Base-by-base conservation (phyloP, 768 basidiomycete genomes). In the Termitomyces sp. region DNA sequence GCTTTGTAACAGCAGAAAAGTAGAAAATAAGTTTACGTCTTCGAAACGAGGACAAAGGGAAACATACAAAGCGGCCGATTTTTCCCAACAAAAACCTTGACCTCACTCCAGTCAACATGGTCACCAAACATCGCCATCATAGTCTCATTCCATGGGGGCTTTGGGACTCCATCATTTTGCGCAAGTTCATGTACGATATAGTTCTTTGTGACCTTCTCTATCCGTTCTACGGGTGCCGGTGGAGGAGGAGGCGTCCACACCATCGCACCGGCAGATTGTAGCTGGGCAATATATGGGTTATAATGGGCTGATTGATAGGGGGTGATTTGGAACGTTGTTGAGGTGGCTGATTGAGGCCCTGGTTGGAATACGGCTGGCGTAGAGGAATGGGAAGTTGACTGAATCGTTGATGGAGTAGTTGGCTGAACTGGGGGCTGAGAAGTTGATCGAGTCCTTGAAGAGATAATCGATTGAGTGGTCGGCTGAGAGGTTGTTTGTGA, bases 81-180 rank as follows among this genome's bases (percentile, higher is more conserved):
- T 71, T 87, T 90, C 24, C 83, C 80, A 2, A 79, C 76, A 65
- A 84, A 91, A 7, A 88, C 88, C 62, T 80, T 84, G 22, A 91
- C 60, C 33, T 87, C 82, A 55, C 90, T 86, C 91, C 91, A 98
- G 52, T 88, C 81, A 9, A 89, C 88, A 66, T 96, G 89, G 55
- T 90, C 80, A 2, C 96, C 94, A 66, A 98, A 93, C 77, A 96
- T 80, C 1, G 92, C 87, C 7, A 80, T 68, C 88, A 95, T 91
- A 12, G 89, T 92, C 35, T 89, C 84, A 51, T 75, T 78, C 89
- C 91, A 90, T 0, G 73, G 68, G 0, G 90, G 88, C 60, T 85
- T 84, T 0, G 76, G 72, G 0, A 74, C 72, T 5, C 75, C 76
- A 24, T 79, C 74, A 1, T 73, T 69, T 63, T 89, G 84, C 2